Evolutionary conservation across 495 filamentous ascomycete species (phyloP), one percentile per base, ranked within the genome.

Genomic region (Filosporella fistucella): DNA sequence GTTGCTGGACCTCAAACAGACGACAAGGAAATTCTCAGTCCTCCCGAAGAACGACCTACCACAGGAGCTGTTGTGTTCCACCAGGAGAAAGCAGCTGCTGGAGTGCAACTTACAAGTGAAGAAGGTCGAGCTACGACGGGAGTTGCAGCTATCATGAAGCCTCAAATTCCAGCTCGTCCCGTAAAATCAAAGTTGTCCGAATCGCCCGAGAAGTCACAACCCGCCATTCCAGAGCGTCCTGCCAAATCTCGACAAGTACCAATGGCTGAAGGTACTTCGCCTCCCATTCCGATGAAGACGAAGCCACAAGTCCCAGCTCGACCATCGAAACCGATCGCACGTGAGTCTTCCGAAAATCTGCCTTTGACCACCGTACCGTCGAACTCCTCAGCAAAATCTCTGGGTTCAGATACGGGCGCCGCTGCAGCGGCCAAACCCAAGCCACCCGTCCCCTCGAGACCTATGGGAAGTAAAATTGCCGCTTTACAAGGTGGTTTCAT

Each of bases 401-500:
- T 49, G 36, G 54, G 53, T 3, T 52, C 53, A 11, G 54, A 60
- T 35, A 29, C 45, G 22, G 38, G 41, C 33, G 3, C 50, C 21
- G 63, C 68, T 54, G 56, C 71, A 48, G 72, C 47, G 10, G 62
- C 71, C 6, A 87, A 84, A 58, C 66, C 75, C 25, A 94, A 91
- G 59, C 89, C 89, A 16, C 74, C 80, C 0, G 71, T 96, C 9
- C 91, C 93, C n/a, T 80, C 84, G 16, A 78, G 90, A 24, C 89
- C 89, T 0, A 71, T 73, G 33, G 89, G 87, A 3, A 72, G 78
- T 34, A 97, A 97, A 68, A 93, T 98, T 58, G 89, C 90, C 13
- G 87, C 90, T 18, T 61, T 97, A 42, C 88, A 93, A 65, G 85
- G 85, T 13, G 89, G 88, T 3, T 96, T 97, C 66, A 77, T 97